These are phyloP conservation scores for Schoenoplectus triqueter DNA, from an alignment of 202 grass and related monocot genomes.

Conservation along the genomic window DNA sequence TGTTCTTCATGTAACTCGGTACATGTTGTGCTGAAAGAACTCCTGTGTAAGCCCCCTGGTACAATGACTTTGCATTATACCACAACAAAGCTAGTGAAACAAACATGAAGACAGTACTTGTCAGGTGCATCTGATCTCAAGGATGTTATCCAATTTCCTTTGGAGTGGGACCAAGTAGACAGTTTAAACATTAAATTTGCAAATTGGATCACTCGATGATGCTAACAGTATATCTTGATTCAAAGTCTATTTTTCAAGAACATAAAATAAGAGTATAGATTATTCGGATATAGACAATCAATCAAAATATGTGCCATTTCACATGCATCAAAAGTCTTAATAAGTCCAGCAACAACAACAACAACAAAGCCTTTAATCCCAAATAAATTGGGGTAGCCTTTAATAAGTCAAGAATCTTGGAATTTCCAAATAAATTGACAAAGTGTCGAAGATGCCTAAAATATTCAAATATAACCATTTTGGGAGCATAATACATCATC, in stretches of 20 bases:
- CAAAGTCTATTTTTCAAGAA: neutral
- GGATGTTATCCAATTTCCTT: neutral
- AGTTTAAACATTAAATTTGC: no score
- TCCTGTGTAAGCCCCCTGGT: constrained; percentile 89
- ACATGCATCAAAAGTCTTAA: constrained; percentile 10
- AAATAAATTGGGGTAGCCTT: no score
- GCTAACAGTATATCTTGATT: neutral
- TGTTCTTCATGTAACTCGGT: constrained; percentile 95
- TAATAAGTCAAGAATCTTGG: neutral
- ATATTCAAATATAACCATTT: neutral
- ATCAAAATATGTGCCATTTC: neutral
- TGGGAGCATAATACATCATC: neutral
- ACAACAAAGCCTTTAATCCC: no score
- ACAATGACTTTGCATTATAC: constrained; percentile 38
- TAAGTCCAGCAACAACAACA: no score
- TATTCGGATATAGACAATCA: neutral
- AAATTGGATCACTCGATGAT: neutral
- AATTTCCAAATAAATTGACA: neutral
- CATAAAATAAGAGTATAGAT: constrained; percentile 9
- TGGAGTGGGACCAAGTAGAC: no score
- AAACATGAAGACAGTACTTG: neutral
- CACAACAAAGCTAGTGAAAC: neutral
- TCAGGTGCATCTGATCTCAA: no score
- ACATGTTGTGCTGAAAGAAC: constrained; percentile 83
- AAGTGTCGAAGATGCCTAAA: neutral